Base-by-base conservation (phyloP, 2,329 filamentous ascomycete species). In the Leptographium wingfieldii region DNA sequence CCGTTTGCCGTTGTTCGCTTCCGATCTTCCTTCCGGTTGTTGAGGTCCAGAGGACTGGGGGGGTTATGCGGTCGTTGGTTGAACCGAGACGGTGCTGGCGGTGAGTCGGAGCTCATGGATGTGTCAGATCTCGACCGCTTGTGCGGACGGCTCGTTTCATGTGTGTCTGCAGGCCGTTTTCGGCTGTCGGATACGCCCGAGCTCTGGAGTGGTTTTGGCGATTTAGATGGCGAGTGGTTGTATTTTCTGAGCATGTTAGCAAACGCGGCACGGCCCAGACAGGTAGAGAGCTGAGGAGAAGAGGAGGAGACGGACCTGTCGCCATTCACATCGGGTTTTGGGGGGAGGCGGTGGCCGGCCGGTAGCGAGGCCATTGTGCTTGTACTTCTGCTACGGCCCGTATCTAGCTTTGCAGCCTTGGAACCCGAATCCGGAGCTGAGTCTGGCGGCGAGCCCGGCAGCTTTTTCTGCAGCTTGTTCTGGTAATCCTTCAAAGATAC, bases 401-500 rank as follows among this genome's bases (percentile, higher is more conserved):
- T 27, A 48, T 61, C 63, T 12, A 31, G 33, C 35, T 60, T 65
- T 7, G 57, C 12, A 5, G 55, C 60, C 27, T 63, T 49, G 40
- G 55, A 11, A 25, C 64, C 66, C 46, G 66, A 64, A 58, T 68
- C 69, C 16, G 72, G 22, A 11, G 49, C 25, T 27, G 25, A 52
- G 12, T 52, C 49, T 31, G 49, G 49, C 35, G 53, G 72, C 16
- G 74, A 73, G 10, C 71, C 68, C 11, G 73, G 72, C 57, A 70
- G 70, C 59, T 72, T 72, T 65, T 70, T 72, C 68, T 78, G 79
- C 68, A 79, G 80, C 38, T 67, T 67, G 61, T 68, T 79, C 63
- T 80, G 80, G 65, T 83, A 84, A 68, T 83, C 81, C 69, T 78
- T 80, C 62, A 84, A 69, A 16, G 80, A 81, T 64, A 83, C 68